These are phyloP conservation scores for Salix viminalis DNA, from an alignment of 345 rosid genomes.

Conservation along the genomic window DNA sequence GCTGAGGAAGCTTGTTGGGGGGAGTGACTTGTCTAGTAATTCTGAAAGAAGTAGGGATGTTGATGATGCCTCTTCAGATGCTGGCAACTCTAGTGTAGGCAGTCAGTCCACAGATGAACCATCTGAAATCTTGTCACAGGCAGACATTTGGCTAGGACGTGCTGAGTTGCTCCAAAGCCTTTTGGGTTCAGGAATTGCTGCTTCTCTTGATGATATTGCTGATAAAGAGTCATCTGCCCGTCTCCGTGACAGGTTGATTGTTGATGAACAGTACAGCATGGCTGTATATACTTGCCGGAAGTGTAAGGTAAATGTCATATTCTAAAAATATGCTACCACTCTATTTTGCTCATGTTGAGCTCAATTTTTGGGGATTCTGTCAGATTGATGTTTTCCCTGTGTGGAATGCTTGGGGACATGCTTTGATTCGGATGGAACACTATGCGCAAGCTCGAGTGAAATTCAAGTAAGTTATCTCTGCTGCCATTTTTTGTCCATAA, in stretches of 20 bases:
- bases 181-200: slow-evolving; percentile 91
- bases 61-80: slow-evolving; percentile 88
- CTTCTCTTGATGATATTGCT: slow-evolving; percentile 89
- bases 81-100: slow-evolving; percentile 85
- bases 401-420: slow-evolving; percentile 99
- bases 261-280: slow-evolving; percentile 93
- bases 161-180: slow-evolving; percentile 97
- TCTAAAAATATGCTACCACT: slow-evolving; percentile 14
- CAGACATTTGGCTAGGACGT: slow-evolving; percentile 81
- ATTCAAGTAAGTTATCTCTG: slow-evolving; percentile 62
- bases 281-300: slow-evolving; percentile 94
- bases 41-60: slow-evolving; percentile 70
- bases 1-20: slow-evolving; percentile 69
- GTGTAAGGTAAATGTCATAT: slow-evolving; percentile 68
- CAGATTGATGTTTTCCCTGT: slow-evolving; percentile 95
- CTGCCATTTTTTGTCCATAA: not conserved
- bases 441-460: slow-evolving; percentile 90
- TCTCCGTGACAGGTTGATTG: slow-evolving; percentile 81
- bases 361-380: slow-evolving; percentile 17
- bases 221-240: slow-evolving; percentile 72
- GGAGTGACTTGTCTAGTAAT: slow-evolving; percentile 46
- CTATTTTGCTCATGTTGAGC: slow-evolving; percentile 13
- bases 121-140: slow-evolving; percentile 62
- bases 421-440: slow-evolving; percentile 88
- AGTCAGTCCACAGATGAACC: slow-evolving; percentile 75